These are phyloP conservation scores for Trypanosoma grayi DNA, from an alignment of 208 protist genomes.

Conservation along the genomic window DNA sequence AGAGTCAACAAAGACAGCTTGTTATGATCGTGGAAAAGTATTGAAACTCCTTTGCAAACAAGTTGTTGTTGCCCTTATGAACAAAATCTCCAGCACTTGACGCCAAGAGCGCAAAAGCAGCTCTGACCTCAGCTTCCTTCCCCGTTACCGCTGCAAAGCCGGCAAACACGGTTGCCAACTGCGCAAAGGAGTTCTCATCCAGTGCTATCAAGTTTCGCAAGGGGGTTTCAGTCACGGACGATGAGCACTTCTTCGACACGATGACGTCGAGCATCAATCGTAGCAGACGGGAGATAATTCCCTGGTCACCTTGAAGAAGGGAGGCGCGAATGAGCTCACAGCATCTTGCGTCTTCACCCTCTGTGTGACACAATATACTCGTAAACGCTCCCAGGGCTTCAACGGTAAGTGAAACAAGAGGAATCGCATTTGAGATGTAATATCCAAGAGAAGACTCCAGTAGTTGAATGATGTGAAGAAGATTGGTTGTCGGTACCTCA, in stretches of 20 bases:
- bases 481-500: constrained; percentile 23
- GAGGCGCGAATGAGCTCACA: not conserved
- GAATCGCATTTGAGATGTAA: not conserved
- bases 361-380: constrained; percentile 5
- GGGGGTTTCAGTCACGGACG: not conserved
- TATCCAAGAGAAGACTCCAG: constrained; percentile 33
- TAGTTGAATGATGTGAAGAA: constrained; percentile 39
- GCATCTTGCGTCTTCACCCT: constrained; percentile 1
- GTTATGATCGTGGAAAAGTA: constrained; percentile 21
- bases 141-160: not conserved
- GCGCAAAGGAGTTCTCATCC: constrained; percentile 11
- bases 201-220: constrained; percentile 16
- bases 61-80: constrained; percentile 12
- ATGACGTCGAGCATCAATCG: constrained; percentile 16
- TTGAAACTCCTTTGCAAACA: constrained; percentile 26
- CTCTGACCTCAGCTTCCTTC: constrained; percentile 15
- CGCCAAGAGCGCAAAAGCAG: constrained; percentile 20
- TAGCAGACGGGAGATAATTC: constrained; percentile 18
- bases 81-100: constrained; percentile 18
- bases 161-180: constrained; percentile 8
- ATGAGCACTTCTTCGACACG: constrained; percentile 12
- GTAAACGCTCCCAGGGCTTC: constrained; percentile 21
- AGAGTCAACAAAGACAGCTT: constrained; percentile 15
- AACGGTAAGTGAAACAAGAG: constrained; percentile 10
- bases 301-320: constrained; percentile 11